Conservation (phyloP, 2,329 filamentous ascomycete genomes). For the Fusarium odoratissimum region DNA sequence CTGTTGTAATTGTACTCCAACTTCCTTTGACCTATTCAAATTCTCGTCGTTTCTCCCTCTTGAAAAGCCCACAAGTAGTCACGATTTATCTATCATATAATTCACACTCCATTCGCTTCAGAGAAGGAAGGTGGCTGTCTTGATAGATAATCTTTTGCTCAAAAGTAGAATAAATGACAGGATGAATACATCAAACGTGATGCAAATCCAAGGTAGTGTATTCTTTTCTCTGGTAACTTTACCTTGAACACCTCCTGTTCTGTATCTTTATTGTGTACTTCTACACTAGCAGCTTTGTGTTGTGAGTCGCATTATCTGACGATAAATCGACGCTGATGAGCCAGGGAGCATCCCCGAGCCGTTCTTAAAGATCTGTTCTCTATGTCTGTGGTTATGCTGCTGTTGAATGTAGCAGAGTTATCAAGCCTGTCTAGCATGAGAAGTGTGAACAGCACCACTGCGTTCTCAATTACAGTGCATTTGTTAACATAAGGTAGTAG, state of each 20-base stretch:
- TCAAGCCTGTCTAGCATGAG: not conserved
- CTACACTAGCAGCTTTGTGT: not conserved
- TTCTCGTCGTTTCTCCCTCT: too few relatives aligned
- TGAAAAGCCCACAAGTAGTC: too few relatives aligned
- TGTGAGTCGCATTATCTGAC: not conserved
- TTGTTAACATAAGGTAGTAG: not conserved
- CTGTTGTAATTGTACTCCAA: not conserved
- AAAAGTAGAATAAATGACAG: not conserved
- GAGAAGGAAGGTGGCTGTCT: not conserved
- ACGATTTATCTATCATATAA: too few relatives aligned
- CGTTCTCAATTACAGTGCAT: too few relatives aligned
- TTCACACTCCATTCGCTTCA: not conserved
- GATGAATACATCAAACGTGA: not conserved
- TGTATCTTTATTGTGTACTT: not conserved
- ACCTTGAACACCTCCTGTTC: not conserved
- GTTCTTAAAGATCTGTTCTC: not conserved
- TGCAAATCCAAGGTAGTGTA: not conserved
- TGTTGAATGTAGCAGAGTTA: not conserved
- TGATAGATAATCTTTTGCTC: not conserved
- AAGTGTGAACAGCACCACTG: too few relatives aligned
- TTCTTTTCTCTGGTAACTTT: not conserved
- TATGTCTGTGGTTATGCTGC: too few relatives aligned
- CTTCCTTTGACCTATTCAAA: not conserved
- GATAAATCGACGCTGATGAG: not conserved
- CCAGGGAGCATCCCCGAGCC: not conserved